Conservation (phyloP, 352 stramenopile species). For the Phytopythium boreale region DNA sequence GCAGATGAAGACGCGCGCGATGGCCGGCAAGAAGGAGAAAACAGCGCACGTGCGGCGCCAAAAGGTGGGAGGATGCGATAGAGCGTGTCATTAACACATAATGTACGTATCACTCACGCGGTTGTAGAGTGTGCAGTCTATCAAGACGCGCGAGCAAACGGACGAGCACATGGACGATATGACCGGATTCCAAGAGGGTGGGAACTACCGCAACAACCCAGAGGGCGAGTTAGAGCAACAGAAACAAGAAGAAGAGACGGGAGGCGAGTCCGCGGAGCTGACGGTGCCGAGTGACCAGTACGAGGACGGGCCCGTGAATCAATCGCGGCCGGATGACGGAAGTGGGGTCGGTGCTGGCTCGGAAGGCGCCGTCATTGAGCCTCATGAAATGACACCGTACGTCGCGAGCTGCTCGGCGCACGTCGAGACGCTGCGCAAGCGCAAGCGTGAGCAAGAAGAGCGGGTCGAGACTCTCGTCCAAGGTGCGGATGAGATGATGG, state of each 20-base stretch:
- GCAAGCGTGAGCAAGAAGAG: slow-evolving; percentile 55
- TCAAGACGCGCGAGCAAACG: background rate
- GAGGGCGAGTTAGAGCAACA: background rate
- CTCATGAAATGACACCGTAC: slow-evolving; percentile 33
- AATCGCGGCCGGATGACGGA: background rate
- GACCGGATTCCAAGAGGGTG: background rate
- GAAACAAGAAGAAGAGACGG: background rate
- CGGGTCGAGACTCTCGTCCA: slow-evolving; percentile 49
- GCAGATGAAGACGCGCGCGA: slow-evolving; percentile 15
- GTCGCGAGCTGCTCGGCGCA: slow-evolving; percentile 41
- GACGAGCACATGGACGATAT: background rate
- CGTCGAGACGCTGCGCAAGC: slow-evolving; percentile 37
- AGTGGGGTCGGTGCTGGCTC: background rate
- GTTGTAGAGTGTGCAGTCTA: background rate
- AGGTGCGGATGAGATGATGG: slow-evolving; percentile 18
- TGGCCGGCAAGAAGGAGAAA: slow-evolving; percentile 2
- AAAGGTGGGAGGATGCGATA: background rate
- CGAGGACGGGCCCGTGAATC: background rate
- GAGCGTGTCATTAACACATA: background rate
- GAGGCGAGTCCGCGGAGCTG: background rate
- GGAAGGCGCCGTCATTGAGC: slow-evolving; percentile 6
- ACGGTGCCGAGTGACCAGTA: background rate
- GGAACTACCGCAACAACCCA: no score
- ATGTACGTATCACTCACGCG: background rate
- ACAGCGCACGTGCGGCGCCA: background rate